Evolutionary conservation across 2,329 filamentous ascomycete species (phyloP), one percentile per base, ranked within the genome.

Genomic region (Plenodomus biglobosus): DNA sequence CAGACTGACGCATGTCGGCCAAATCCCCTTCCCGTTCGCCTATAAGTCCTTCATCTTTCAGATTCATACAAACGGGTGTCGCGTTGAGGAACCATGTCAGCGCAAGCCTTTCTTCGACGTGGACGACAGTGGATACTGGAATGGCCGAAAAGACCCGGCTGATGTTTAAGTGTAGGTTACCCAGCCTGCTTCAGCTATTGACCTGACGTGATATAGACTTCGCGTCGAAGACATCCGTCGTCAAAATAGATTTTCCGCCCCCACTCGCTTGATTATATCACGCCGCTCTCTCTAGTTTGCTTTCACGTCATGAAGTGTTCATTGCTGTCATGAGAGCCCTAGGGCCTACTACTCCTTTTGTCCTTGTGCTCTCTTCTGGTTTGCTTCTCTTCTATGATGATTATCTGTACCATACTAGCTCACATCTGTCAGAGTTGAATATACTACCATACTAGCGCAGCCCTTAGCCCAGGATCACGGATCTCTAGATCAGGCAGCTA

Each of bases 171-270:
- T 52, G 22, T 7, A 8, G 15, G 2, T 10, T n/a, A n/a, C n/a
- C n/a, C n/a, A n/a, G n/a, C 3, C 2, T n/a, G 11, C n/a, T 21
- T 19, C 17, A 19, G 20, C 17, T 30, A 19, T 30, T n/a, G 3
- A 13, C 16, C 34, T 16, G n/a, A 17, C 4, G 4, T 46, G 22
- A 34, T 1, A 13, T 15, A 59, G 62, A 0, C 81, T 81, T 44
- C 71, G 79, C 13, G 60, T 79, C 3, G 68, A 75, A 40, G 62
- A 62, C 20, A 78, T 76, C 42, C 66, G 77, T 5, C 48, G 62
- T 0, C 56, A 75, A 8, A 82, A 82, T 53, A 55, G 53, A 50
- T 81, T 81, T 41, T 73, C 73, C 0, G 72, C 66, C 24, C 61
- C 60, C 55, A 55, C 19, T 61, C 58, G 10, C 30, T 54, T 2